These are phyloP conservation scores for Elaeagnus macrophylla DNA, from an alignment of 306 rosid species.

Conservation along the genomic window DNA sequence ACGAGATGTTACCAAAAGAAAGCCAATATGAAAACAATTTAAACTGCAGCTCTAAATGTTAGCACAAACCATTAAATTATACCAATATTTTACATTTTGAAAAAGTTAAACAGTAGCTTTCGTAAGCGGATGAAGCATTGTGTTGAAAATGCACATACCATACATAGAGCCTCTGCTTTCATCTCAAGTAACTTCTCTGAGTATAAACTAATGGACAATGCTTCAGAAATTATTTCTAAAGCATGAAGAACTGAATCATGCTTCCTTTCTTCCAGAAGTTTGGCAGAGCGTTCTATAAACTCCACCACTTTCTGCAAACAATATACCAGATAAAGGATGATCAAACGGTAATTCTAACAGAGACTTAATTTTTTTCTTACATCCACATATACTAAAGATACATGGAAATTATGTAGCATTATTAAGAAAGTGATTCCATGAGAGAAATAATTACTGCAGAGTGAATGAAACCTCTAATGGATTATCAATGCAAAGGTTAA, in stretches of 20 bases:
- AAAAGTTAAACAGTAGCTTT: slow-evolving; percentile 6
- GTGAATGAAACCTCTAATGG: too few relatives aligned
- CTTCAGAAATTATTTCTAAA: slow-evolving; percentile 53
- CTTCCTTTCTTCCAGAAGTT: slow-evolving; percentile 56
- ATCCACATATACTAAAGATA: background rate
- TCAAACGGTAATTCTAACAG: slow-evolving; percentile 11
- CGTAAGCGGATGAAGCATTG: slow-evolving; percentile 12
- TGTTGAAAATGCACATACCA: slow-evolving; percentile 39
- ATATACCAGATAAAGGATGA: slow-evolving; percentile 14
- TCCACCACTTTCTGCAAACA: slow-evolving; percentile 59
- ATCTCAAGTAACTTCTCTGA: slow-evolving; percentile 80
- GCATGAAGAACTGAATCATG: slow-evolving; percentile 60
- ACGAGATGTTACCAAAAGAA: slow-evolving; percentile 30
- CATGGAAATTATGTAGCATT: background rate
- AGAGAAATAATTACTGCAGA: too few relatives aligned
- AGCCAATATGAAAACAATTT: background rate
- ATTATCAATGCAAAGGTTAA: too few relatives aligned
- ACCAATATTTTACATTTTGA: background rate
- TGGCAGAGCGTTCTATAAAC: slow-evolving; percentile 35
- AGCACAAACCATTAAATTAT: background rate
- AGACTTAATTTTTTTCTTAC: background rate
- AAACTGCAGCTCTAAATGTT: background rate
- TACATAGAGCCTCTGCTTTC: slow-evolving; percentile 79
- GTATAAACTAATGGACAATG: slow-evolving; percentile 55
- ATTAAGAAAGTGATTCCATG: too few relatives aligned